These are phyloP conservation scores for Phyllosticta citribraziliensis DNA, from an alignment of 2,329 filamentous ascomycete genomes.

Conservation along the genomic window DNA sequence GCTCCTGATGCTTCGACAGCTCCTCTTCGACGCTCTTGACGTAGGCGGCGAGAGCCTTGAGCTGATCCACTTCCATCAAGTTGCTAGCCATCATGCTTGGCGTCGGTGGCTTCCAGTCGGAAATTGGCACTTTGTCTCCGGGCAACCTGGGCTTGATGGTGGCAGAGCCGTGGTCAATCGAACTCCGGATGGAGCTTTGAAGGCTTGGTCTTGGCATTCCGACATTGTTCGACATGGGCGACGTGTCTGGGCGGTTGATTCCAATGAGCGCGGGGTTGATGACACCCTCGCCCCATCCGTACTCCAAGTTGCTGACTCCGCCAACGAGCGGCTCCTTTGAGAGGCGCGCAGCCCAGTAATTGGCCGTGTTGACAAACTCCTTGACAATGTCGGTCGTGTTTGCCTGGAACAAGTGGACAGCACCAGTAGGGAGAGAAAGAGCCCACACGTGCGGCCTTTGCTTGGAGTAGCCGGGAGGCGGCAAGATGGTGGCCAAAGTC, in stretches of 20 bases:
- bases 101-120: constrained; percentile 80
- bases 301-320: constrained; percentile 93
- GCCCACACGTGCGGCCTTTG: constrained; percentile 88
- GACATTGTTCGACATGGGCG: constrained; percentile 17
- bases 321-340: constrained; percentile 90
- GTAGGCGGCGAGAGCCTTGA: constrained; percentile 64
- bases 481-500: constrained; percentile 81
- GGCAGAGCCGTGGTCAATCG: constrained; percentile 45
- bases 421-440: constrained; percentile 79
- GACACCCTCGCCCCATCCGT: constrained; percentile 85
- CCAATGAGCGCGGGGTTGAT: constrained; percentile 47
- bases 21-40: constrained; percentile 81
- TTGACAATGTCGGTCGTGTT: constrained; percentile 89
- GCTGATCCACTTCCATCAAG: constrained; percentile 69
- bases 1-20: constrained; percentile 74
- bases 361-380: constrained; percentile 88
- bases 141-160: constrained; percentile 59
- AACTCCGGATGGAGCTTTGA: constrained; percentile 52
- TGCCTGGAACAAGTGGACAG: constrained; percentile 96
- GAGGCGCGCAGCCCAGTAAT: constrained; percentile 93
- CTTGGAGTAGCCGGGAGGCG: constrained; percentile 86
- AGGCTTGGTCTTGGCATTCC: constrained; percentile 47
- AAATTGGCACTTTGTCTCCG: constrained; percentile 73
- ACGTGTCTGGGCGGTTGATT: constrained; percentile 23
- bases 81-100: constrained; percentile 83